These are phyloP conservation scores for Chamaecyparis obtusa DNA, from an alignment of 75 land plant genomes.

Conservation along the genomic window DNA sequence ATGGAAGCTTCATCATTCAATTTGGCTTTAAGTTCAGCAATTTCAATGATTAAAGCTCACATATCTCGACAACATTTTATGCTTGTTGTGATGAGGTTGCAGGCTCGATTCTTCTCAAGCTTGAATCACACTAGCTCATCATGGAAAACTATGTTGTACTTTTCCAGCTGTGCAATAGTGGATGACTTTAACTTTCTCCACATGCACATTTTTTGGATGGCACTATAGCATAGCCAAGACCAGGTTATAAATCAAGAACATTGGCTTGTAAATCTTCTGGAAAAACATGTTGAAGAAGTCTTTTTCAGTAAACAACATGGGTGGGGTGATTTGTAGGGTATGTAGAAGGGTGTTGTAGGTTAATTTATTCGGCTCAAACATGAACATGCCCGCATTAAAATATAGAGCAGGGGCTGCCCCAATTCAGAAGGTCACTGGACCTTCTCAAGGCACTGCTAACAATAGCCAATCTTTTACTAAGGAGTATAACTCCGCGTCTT, in stretches of 20 bases:
- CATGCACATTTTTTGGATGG: conserved; percentile 71
- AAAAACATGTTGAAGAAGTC: conserved; percentile 77
- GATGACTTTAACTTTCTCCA: conserved; percentile 65
- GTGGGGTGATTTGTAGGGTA: conserved; percentile 23
- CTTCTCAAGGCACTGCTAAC: conserved; percentile 71
- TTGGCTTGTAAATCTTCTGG: conserved; percentile 58
- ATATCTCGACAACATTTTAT: no score
- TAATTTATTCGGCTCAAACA: conserved; percentile 50
- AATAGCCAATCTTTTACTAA: conserved; percentile 67
- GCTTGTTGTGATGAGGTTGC: no score
- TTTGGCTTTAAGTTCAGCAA: no score
- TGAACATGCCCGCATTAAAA: conserved; percentile 83
- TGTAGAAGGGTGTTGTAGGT: conserved; percentile 33
- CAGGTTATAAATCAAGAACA: conserved; percentile 59
- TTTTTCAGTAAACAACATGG: conserved; percentile 55
- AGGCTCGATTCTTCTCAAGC: no score
- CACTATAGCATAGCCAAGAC: conserved; percentile 73
- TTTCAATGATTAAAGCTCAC: no score
- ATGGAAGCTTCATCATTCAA: no score
- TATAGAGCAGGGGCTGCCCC: conserved; percentile 57
- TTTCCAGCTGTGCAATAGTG: conserved; percentile 86
- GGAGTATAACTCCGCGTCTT: conserved; percentile 71
- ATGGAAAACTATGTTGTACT: no score
- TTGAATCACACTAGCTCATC: no score
- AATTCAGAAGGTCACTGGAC: conserved; percentile 44